phyloP scores from a whole-genome alignment of 2,329 filamentous ascomycete genomes.

The Diaporthe citriasiana region DNA sequence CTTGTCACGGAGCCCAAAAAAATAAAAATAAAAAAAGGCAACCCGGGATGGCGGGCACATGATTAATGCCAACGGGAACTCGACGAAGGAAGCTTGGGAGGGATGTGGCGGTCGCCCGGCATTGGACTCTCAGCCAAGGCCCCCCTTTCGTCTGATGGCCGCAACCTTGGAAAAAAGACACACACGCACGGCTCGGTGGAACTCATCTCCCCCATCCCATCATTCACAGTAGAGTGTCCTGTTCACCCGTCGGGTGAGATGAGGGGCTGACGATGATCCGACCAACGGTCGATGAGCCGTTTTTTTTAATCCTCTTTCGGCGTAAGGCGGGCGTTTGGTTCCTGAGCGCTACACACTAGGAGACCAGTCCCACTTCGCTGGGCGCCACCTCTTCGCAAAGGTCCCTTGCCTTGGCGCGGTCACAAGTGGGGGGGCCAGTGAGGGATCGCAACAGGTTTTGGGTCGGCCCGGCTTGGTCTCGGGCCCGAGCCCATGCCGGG shows the following conservation, averaged over 20 bases:
- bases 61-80: constrained; percentile 12
- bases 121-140: constrained; percentile 22
- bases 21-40: not conserved
- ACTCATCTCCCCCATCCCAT: not conserved
- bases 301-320: not conserved
- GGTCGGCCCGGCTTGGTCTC: not conserved
- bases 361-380: not conserved
- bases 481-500: constrained; percentile 9
- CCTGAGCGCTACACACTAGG: constrained; percentile 3
- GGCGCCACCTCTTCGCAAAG: not conserved
- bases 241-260: not conserved
- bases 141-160: not conserved
- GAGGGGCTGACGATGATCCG: constrained; percentile 5
- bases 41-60: constrained; percentile 17
- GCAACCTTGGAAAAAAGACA: not conserved
- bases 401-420: constrained; percentile 8
- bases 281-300: not conserved
- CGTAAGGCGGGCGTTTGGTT: not conserved
- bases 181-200: not conserved
- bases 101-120: constrained; percentile 17
- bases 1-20: not conserved
- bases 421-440: not conserved
- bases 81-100: constrained; percentile 22
- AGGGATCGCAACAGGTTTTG: not conserved
- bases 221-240: no score